These are phyloP conservation scores for Leccinum pseudoinsigne DNA, from an alignment of 1,284 basidiomycete species.

Conservation along the genomic window DNA sequence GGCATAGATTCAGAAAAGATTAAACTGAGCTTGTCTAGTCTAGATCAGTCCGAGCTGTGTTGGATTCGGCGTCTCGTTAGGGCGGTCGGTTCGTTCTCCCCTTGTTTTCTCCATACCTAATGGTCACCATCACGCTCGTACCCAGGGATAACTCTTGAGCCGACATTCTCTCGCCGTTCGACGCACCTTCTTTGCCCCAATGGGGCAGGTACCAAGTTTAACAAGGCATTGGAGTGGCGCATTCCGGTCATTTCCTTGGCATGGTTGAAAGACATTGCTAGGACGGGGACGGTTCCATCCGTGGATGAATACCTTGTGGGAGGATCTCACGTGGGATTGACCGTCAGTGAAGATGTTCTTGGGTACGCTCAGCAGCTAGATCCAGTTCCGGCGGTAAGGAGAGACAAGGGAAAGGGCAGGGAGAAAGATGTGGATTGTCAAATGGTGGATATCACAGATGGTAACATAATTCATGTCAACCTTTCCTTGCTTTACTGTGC, in stretches of 20 bases:
- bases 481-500: neutral
- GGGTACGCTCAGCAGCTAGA: neutral
- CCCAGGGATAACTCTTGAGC: conserved; percentile 54
- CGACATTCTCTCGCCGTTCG: conserved; percentile 57
- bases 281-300: conserved; percentile 44
- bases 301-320: conserved; percentile 21
- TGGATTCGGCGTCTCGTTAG: conserved; percentile 64
- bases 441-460: conserved; percentile 40
- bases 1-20: conserved; percentile 50
- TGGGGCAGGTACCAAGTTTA: conserved; percentile 63
- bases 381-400: conserved; percentile 1
- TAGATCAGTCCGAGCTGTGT: conserved; percentile 62
- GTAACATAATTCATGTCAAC: conserved; percentile 12
- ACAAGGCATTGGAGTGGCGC: conserved; percentile 73
- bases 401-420: conserved; percentile 33
- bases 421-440: conserved; percentile 25
- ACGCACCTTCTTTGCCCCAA: conserved; percentile 77
- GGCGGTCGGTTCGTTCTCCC: conserved; percentile 51
- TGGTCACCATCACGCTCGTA: conserved; percentile 2
- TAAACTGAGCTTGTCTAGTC: conserved; percentile 63
- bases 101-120: neutral
- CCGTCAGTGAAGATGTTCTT: neutral
- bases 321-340: conserved; percentile 4
- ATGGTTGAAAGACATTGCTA: conserved; percentile 61
- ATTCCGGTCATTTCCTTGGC: conserved; percentile 58